phyloP scores from a whole-genome alignment of 2,329 filamentous ascomycete species.

The Pezicula rhizophila region DNA sequence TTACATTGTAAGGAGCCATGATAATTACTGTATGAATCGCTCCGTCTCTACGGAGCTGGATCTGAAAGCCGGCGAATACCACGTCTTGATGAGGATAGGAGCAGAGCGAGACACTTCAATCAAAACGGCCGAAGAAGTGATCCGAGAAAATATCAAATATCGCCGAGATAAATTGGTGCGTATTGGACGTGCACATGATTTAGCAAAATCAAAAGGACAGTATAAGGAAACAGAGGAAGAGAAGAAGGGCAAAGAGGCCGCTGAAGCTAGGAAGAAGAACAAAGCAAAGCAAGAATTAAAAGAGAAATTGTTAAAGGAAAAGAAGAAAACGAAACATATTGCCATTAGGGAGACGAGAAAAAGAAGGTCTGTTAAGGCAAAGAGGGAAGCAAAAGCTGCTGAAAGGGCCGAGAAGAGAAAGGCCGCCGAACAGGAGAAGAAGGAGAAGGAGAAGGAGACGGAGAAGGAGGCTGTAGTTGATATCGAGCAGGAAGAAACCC shows the following conservation, averaged over 20 bases:
- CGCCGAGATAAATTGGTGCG: slow-evolving; percentile 47
- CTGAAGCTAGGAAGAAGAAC: slow-evolving; percentile 34
- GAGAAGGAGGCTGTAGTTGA: no score
- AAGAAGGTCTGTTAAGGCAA: slow-evolving; percentile 2
- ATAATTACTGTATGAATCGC: slow-evolving; percentile 45
- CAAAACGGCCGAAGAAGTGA: slow-evolving; percentile 37
- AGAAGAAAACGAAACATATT: slow-evolving; percentile 31
- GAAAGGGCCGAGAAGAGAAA: slow-evolving; percentile 11
- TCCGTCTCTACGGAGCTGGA: slow-evolving; percentile 51
- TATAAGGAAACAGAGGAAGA: slow-evolving; percentile 25
- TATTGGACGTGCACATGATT: slow-evolving; percentile 49
- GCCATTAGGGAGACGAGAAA: slow-evolving; percentile 10
- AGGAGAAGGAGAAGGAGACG: slow-evolving; percentile 3
- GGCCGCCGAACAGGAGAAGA: slow-evolving; percentile 9
- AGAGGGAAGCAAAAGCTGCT: slow-evolving; percentile 8
- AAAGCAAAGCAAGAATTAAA: slow-evolving; percentile 33
- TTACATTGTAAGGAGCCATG: slow-evolving; percentile 50
- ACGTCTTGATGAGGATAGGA: slow-evolving; percentile 46
- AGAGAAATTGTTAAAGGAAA: slow-evolving; percentile 32
- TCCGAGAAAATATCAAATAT: slow-evolving; percentile 44
- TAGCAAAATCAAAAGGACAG: slow-evolving; percentile 51
- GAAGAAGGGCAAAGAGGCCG: slow-evolving; percentile 39
- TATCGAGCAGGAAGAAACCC: no score
- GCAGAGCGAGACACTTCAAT: slow-evolving; percentile 36
- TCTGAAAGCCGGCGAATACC: slow-evolving; percentile 50